phyloP scores from a whole-genome alignment of 2,329 filamentous ascomycete species.

The Neofusicoccum laricinum region DNA sequence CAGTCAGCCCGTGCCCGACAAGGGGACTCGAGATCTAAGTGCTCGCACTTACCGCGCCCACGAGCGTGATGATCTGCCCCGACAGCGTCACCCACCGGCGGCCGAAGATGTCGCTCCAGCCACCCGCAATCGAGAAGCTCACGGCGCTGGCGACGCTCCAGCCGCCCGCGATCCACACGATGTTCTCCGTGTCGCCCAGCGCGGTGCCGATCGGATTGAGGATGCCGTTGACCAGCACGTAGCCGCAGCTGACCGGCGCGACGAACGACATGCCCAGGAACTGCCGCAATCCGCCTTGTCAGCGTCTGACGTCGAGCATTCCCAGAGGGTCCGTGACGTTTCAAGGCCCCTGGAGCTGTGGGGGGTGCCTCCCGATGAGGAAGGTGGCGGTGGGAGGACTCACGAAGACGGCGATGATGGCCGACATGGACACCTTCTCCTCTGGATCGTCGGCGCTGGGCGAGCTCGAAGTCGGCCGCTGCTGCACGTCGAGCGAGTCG shows the following conservation, averaged over 20 bases:
- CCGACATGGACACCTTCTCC: conserved; percentile 3
- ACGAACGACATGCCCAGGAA: conserved; percentile 26
- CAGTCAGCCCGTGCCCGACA: conserved; percentile 21
- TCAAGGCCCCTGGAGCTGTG: no score
- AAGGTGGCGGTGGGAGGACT: background rate
- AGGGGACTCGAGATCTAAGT: no score
- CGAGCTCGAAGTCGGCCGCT: no score
- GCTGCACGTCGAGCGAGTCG: background rate
- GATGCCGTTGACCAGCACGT: conserved; percentile 23
- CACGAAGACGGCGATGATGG: conserved; percentile 13
- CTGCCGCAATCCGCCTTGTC: background rate
- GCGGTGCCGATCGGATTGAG: conserved; percentile 22
- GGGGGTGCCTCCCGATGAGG: no score
- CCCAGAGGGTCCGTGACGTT: background rate
- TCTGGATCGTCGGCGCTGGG: background rate
- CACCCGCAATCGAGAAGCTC: conserved; percentile 31
- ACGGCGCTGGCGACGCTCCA: conserved; percentile 30
- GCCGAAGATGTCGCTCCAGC: conserved; percentile 35
- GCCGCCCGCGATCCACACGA: conserved; percentile 28
- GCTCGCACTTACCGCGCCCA: conserved; percentile 23
- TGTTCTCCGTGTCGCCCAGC: conserved; percentile 20
- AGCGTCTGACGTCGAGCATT: background rate
- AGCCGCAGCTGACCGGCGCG: conserved; percentile 24
- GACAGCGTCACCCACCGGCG: conserved; percentile 30
- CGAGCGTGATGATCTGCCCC: conserved; percentile 28